Base-by-base conservation (phyloP, 768 basidiomycete species). In the Pleurotus eryngii region DNA sequence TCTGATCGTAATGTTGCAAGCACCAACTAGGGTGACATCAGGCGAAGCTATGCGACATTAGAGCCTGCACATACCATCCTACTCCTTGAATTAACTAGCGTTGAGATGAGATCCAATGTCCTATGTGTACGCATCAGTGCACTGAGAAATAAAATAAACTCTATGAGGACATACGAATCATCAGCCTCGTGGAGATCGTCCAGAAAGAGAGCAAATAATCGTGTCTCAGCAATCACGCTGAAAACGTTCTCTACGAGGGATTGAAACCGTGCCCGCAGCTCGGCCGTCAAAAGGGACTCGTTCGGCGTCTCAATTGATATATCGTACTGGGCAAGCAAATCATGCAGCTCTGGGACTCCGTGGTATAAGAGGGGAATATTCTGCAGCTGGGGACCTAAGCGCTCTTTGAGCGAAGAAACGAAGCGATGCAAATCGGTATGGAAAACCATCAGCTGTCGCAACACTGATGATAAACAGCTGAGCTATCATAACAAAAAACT, bases 161-260 rank as follows among this genome's bases (percentile, higher is more conserved):
- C 45, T 45, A 22, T 55, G 26, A 46, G 59, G 62, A 63, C 39
- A 66, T 35, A 89, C 81, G 85, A 86, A 58, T 84, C 81, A 65
- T 89, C 84, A 7, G 89, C 87, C 62, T 87, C 87, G 59, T 90
- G 89, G 14, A 89, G 68, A 67, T 89, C 87, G 64, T 89, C 87
- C 45, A 89, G 72, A 63, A 89, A 88, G 50, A 90, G 68, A 0
- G 87, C 87, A 60, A 90, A 83, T 49, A 89, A 68, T 37, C 86
- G 75, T 5, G 85, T 87, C 65, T 89, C 86, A 1, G 87, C 81
- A 42, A 89, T 80, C 17, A 87, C 83, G 4, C 78, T 69, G 61
- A 89, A 87, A 30, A 89, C 87, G 63, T 80, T 84, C 67, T 87
- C 84, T 3, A 89, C 84, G 35, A 89, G 70, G 6, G 80, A 81